A percentile compares a stretch with the other conserved stretches of the same genome.
Conservation (phyloP, 2,329 filamentous ascomycete species). For the Coniochaeta ligniaria region DNA sequence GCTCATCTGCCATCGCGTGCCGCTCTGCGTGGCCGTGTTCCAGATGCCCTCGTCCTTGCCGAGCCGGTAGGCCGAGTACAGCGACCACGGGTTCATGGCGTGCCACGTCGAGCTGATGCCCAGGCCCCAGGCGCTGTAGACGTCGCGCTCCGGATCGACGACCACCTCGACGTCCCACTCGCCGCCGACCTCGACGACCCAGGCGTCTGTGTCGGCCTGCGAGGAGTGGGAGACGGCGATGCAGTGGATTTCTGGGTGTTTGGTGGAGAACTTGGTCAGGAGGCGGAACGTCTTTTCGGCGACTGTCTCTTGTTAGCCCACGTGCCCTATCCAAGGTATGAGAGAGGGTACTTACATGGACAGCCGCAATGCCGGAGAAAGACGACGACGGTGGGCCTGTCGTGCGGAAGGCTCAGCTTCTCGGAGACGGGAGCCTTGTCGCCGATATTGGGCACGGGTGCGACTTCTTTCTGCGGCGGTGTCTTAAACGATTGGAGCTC, state of each 20-base stretch:
- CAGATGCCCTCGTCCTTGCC: constrained; percentile 58
- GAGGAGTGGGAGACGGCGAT: constrained; percentile 57
- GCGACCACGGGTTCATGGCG: constrained; percentile 48
- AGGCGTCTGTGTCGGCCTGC: constrained; percentile 43
- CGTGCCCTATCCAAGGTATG: background rate
- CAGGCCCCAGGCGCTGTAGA: constrained; percentile 61
- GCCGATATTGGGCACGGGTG: constrained; percentile 43
- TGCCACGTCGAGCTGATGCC: constrained; percentile 56
- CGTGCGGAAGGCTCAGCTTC: constrained; percentile 43
- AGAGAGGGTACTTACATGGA: constrained; percentile 48
- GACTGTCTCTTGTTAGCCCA: constrained; percentile 33
- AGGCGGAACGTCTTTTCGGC: constrained; percentile 58
- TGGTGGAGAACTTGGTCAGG: constrained; percentile 43
- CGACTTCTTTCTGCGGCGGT: constrained; percentile 27
- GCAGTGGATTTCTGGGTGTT: constrained; percentile 44
- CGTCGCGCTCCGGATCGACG: constrained; percentile 50
- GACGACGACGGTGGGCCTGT: constrained; percentile 52
- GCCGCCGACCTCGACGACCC: constrained; percentile 49
- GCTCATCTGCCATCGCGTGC: constrained; percentile 60
- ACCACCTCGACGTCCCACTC: constrained; percentile 51
- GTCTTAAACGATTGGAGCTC: background rate
- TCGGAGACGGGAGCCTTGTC: constrained; percentile 46
- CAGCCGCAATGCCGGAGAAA: constrained; percentile 71
- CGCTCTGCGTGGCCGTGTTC: constrained; percentile 51
- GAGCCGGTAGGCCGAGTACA: constrained; percentile 51